phyloP scores from a whole-genome alignment of 2,329 filamentous ascomycete species.

The Alternaria hordeiaustralica region DNA sequence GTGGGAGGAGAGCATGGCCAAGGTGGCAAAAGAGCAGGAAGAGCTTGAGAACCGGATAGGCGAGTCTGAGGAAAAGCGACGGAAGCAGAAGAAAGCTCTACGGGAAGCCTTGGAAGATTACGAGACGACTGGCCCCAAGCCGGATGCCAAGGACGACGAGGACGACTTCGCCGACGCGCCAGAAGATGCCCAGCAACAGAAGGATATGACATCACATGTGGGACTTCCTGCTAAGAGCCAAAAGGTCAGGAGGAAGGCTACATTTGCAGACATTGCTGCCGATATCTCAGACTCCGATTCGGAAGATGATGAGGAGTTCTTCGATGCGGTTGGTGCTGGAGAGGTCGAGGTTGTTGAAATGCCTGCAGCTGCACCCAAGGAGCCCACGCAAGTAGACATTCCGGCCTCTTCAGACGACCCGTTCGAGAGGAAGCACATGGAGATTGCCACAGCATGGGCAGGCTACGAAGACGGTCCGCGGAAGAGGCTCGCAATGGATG shows the following conservation, averaged over 20 bases:
- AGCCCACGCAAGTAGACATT: constrained; percentile 43
- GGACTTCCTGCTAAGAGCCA: constrained; percentile 21
- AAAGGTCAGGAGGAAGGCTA: constrained; percentile 64
- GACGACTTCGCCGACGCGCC: constrained; percentile 44
- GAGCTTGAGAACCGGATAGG: constrained; percentile 85
- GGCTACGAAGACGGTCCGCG: constrained; percentile 92
- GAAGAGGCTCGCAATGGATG: constrained; percentile 82
- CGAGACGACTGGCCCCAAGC: constrained; percentile 28
- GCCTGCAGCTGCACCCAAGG: constrained; percentile 52
- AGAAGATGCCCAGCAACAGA: constrained; percentile 46
- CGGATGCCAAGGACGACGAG: constrained; percentile 24
- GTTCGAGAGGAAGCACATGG: constrained; percentile 59
- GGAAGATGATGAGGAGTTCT: constrained; percentile 88
- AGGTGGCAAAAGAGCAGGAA: constrained; percentile 94
- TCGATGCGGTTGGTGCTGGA: constrained; percentile 93
- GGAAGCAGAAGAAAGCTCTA: constrained; percentile 85
- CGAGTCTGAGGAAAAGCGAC: constrained; percentile 88
- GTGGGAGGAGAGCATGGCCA: constrained; percentile 98
- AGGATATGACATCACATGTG: constrained; percentile 23
- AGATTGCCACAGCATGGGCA: constrained; percentile 79
- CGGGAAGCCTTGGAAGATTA: constrained; percentile 78
- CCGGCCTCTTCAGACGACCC: constrained; percentile 53
- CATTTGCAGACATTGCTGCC: constrained; percentile 72
- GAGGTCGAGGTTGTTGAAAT: constrained; percentile 81
- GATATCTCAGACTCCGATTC: constrained; percentile 73